These are phyloP conservation scores for Dactylonectria estremocensis DNA, from an alignment of 2,329 filamentous ascomycete species.

Conservation along the genomic window DNA sequence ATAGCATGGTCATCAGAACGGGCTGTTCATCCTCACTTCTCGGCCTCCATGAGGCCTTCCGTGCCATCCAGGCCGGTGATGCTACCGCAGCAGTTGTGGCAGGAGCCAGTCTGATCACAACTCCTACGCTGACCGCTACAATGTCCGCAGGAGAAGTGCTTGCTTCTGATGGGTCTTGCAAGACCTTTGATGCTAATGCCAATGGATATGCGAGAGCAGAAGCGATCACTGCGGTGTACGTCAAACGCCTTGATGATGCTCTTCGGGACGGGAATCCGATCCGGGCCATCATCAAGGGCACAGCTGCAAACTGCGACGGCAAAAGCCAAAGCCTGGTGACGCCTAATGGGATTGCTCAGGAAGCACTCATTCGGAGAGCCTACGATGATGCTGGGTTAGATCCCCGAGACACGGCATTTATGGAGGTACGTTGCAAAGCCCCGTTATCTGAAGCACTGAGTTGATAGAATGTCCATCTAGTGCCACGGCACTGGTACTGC, in stretches of 20 bases:
- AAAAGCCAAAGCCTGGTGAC: conserved; percentile 56
- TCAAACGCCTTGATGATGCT: conserved; percentile 62
- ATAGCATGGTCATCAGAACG: conserved; percentile 53
- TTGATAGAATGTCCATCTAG: background rate
- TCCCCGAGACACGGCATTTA: conserved; percentile 45
- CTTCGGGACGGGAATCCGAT: conserved; percentile 60
- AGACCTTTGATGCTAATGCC: conserved; percentile 57
- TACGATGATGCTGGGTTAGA: conserved; percentile 52
- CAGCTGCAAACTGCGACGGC: conserved; percentile 57
- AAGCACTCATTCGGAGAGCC: conserved; percentile 55
- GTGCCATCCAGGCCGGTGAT: conserved; percentile 48
- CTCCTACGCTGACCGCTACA: conserved; percentile 46
- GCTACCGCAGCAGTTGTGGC: conserved; percentile 50
- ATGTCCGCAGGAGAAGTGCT: conserved; percentile 46
- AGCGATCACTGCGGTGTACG: conserved; percentile 56
- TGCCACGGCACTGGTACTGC: conserved; percentile 63
- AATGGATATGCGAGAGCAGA: conserved; percentile 65
- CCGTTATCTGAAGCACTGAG: background rate
- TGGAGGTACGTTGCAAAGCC: conserved; percentile 45
- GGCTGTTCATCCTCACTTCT: conserved; percentile 54
- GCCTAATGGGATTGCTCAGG: conserved; percentile 56
- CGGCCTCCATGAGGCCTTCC: conserved; percentile 52
- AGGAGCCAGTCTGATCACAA: conserved; percentile 52
- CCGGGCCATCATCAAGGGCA: conserved; percentile 53
- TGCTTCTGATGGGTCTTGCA: conserved; percentile 43